A percentile compares a stretch with the other conserved stretches of the same genome.
Conservation (phyloP, 768 basidiomycete species). For the Leccinum incarnatum region DNA sequence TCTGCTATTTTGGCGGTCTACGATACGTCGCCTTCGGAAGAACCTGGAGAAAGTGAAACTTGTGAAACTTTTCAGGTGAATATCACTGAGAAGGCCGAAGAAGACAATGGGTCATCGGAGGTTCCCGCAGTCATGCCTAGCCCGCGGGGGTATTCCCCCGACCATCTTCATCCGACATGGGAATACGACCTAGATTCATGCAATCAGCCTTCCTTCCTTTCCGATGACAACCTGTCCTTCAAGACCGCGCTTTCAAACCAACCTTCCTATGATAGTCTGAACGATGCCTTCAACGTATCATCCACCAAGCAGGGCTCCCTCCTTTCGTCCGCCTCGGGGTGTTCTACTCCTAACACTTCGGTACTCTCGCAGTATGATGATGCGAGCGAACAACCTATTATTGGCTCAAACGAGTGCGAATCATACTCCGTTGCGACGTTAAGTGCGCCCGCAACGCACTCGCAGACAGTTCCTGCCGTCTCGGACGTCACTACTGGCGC, state of each 20-base stretch:
- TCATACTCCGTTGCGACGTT: background rate
- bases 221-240: conserved; percentile 22
- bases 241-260: conserved; percentile 25
- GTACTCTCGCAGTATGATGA: conserved; percentile 20
- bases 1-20: conserved; percentile 22
- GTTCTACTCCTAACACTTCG: conserved; percentile 27
- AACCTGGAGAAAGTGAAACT: conserved; percentile 1
- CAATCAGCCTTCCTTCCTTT: conserved; percentile 16
- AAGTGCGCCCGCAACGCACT: background rate
- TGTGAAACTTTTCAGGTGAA: conserved; percentile 5
- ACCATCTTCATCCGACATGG: conserved; percentile 8
- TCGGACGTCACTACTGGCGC: background rate
- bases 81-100: background rate
- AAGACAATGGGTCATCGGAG: background rate
- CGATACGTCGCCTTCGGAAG: conserved; percentile 10
- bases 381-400: conserved; percentile 3
- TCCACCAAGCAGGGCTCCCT: conserved; percentile 16
- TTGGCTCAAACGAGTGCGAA: background rate
- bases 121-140: background rate
- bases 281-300: conserved; percentile 18
- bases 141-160: background rate
- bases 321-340: conserved; percentile 16
- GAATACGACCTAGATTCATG: conserved; percentile 11
- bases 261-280: conserved; percentile 20
- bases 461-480: background rate